A percentile compares a stretch with the other conserved stretches of the same genome.
phyloP scores from a whole-genome alignment of 371 early-diverging fungal species.

The Syncephalis fuscata region DNA sequence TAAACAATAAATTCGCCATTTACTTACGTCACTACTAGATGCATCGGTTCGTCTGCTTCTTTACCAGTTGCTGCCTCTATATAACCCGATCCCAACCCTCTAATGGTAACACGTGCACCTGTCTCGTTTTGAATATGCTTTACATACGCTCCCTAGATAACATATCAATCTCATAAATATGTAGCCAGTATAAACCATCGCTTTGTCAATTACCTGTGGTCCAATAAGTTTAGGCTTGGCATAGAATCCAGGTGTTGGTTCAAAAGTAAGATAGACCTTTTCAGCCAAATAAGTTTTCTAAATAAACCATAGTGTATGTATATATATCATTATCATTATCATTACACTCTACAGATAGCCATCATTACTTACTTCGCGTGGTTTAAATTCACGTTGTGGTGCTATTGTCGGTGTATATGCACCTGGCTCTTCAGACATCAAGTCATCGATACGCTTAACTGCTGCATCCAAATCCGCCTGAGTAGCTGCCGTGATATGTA shows the following conservation, averaged over 20 bases:
- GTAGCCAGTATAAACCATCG: too few relatives aligned
- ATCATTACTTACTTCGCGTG: constrained; percentile 3
- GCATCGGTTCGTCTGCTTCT: constrained; percentile 65
- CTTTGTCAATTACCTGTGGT: constrained; percentile 18
- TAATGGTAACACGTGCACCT: constrained; percentile 54
- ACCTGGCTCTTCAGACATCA: constrained; percentile 34
- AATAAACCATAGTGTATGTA: neutral
- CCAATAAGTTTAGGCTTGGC: constrained; percentile 75
- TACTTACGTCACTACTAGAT: constrained; percentile 60
- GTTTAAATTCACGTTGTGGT: constrained; percentile 12
- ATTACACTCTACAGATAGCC: constrained; percentile 9
- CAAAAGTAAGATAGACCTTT: constrained; percentile 54
- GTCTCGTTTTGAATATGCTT: constrained; percentile 78
- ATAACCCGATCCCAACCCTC: constrained; percentile 74
- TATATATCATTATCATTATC: neutral
- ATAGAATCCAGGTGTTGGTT: constrained; percentile 53
- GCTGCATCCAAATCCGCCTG: constrained; percentile 56
- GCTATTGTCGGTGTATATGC: constrained; percentile 11
- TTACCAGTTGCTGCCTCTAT: constrained; percentile 39
- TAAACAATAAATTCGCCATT: neutral
- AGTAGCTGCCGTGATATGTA: constrained; percentile 49
- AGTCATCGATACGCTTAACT: constrained; percentile 42
- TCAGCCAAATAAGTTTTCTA: constrained; percentile 31
- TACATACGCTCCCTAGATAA: constrained; percentile 60
- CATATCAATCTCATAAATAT: neutral